phyloP scores from a whole-genome alignment of 805 yeast genomes.

The Yamadazyma takamatsuzukensis region DNA sequence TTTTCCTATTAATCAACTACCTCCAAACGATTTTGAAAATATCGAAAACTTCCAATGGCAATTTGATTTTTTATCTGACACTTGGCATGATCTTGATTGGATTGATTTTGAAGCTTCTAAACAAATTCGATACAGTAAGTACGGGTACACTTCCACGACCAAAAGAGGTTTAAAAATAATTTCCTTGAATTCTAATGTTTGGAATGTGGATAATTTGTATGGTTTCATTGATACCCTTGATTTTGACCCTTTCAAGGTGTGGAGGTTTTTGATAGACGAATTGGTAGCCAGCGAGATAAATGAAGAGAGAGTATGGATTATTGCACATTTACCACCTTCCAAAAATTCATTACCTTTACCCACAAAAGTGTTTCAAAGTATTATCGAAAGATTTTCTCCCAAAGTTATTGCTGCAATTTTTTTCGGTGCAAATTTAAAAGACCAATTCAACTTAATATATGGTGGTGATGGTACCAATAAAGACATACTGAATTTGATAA shows the following conservation, averaged over 20 bases:
- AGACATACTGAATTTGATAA: conserved; percentile 20
- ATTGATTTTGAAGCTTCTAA: conserved; percentile 21
- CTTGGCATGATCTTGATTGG: conserved; percentile 36
- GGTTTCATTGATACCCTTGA: conserved; percentile 48
- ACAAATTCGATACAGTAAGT: conserved; percentile 45
- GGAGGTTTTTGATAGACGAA: conserved; percentile 59
- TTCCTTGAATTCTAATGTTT: conserved; percentile 63
- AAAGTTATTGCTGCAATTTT: conserved; percentile 64
- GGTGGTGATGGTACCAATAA: conserved; percentile 40
- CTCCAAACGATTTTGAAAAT: conserved; percentile 37
- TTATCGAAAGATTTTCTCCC: conserved; percentile 65
- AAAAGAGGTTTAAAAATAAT: conserved; percentile 55
- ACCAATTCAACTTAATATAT: conserved; percentile 60
- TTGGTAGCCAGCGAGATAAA: conserved; percentile 52
- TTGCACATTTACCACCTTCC: conserved; percentile 62
- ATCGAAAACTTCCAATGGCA: conserved; percentile 32
- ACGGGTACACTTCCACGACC: conserved; percentile 58
- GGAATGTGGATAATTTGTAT: conserved; percentile 56
- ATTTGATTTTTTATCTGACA: conserved; percentile 32
- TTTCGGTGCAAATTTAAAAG: conserved; percentile 68
- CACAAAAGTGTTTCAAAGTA: conserved; percentile 49
- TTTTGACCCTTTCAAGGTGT: conserved; percentile 60
- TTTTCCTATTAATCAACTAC: conserved; percentile 66
- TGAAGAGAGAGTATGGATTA: conserved; percentile 68
- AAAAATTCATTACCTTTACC: conserved; percentile 60